A percentile compares a stretch with the other conserved stretches of the same genome.
Evolutionary conservation across 352 stramenopile species (phyloP).

Genomic region (Globisporangium canariense): DNA sequence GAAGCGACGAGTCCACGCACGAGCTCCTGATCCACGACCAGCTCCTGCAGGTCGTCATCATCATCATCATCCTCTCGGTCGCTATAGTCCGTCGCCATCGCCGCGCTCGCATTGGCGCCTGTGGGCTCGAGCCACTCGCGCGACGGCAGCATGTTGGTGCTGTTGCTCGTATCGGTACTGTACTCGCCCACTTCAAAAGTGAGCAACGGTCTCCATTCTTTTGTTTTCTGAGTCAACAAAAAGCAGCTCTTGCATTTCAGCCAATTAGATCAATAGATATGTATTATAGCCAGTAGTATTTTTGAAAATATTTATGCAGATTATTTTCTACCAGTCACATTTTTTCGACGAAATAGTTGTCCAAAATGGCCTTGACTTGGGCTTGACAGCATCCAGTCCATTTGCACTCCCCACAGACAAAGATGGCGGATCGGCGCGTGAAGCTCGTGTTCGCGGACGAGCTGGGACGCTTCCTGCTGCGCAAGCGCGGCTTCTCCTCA

Average conservation of each 20-base stretch:
- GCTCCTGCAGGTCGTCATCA: not conserved
- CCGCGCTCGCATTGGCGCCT: too few species aligned
- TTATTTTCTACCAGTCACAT: too few species aligned
- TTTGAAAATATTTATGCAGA: too few species aligned
- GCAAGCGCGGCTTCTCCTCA: slow-evolving; percentile 41
- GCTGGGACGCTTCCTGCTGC: slow-evolving; percentile 40
- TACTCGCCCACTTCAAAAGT: not conserved
- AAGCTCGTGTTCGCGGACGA: slow-evolving; percentile 60
- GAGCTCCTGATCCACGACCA: slow-evolving; percentile 5
- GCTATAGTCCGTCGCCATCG: too few species aligned
- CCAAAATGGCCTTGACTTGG: too few species aligned
- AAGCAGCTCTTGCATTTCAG: too few species aligned
- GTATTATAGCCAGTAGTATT: too few species aligned
- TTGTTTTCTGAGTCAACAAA: too few species aligned
- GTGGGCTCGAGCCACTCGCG: not conserved
- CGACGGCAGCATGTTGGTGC: not conserved
- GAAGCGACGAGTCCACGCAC: slow-evolving; percentile 10
- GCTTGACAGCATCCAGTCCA: too few species aligned
- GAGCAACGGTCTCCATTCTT: too few species aligned
- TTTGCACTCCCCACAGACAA: not conserved
- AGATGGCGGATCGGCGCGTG: slow-evolving; percentile 31
- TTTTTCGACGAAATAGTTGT: too few species aligned
- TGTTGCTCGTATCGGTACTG: not conserved
- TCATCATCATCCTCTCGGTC: not conserved
- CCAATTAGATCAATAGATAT: too few species aligned